Evolutionary conservation across 345 rosid species (phyloP).

Genomic region (Carallia pectinifolia): DNA sequence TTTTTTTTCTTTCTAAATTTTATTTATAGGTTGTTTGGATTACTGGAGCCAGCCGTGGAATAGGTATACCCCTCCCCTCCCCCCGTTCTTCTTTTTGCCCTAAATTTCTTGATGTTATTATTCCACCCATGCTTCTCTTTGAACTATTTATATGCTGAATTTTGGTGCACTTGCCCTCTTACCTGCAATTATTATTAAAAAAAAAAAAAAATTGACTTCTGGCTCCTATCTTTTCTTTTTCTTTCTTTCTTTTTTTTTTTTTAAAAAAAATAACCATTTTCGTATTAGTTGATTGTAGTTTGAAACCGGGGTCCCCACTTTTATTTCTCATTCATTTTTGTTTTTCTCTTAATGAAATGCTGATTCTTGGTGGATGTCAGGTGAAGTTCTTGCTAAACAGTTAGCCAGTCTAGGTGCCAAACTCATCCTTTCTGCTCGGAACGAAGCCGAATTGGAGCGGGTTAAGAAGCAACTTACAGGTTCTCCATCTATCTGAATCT

Average conservation of each 20-base stretch:
- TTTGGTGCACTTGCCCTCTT: too few species aligned
- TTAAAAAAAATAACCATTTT: too few species aligned
- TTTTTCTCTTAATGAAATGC: not conserved
- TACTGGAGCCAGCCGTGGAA: constrained; percentile 97
- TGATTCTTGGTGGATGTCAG: constrained; percentile 34
- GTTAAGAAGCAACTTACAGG: constrained; percentile 75
- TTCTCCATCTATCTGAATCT: constrained; percentile 22
- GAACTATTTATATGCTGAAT: too few species aligned
- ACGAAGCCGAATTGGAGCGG: constrained; percentile 67
- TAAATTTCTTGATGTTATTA: too few species aligned
- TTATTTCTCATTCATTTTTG: too few species aligned
- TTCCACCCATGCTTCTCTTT: not conserved
- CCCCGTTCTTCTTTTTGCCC: not conserved
- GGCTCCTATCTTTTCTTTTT: too few species aligned
- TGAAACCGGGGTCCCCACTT: too few species aligned
- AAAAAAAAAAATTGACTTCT: too few species aligned
- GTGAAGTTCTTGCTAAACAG: constrained; percentile 84
- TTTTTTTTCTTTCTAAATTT: too few species aligned
- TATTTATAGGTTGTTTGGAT: constrained; percentile 74
- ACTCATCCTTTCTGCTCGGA: constrained; percentile 87
- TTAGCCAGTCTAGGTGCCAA: constrained; percentile 83
- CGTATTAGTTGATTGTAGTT: too few species aligned
- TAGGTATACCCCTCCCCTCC: constrained; percentile 42
- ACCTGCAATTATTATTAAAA: too few species aligned
- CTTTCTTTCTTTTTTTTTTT: too few species aligned